phyloP scores from a whole-genome alignment of 2,329 filamentous ascomycete species.

The Chrysoporthe austroafricana region DNA sequence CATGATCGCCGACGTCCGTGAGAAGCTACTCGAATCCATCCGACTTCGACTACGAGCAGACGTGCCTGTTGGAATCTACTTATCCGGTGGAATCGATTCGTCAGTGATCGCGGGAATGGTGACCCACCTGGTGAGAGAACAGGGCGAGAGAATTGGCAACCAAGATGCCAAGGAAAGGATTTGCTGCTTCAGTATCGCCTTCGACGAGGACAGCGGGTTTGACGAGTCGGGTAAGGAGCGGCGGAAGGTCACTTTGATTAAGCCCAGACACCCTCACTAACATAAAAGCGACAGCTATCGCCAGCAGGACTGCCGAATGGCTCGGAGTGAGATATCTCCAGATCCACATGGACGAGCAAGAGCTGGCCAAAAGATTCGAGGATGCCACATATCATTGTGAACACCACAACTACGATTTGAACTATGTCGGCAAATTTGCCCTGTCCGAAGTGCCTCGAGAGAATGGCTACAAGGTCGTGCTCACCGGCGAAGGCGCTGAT shows the following conservation, averaged over 20 bases:
- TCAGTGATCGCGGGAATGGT: slow-evolving; percentile 61
- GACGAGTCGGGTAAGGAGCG: slow-evolving; percentile 47
- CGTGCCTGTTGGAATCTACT: slow-evolving; percentile 60
- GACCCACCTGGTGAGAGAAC: slow-evolving; percentile 51
- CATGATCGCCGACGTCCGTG: slow-evolving; percentile 53
- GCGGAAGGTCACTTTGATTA: too few species aligned
- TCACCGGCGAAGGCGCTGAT: slow-evolving; percentile 57
- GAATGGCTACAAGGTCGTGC: slow-evolving; percentile 55
- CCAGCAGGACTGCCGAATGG: slow-evolving; percentile 39
- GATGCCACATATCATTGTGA: slow-evolving; percentile 39
- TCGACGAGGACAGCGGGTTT: slow-evolving; percentile 51
- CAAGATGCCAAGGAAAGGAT: slow-evolving; percentile 37
- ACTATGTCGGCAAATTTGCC: slow-evolving; percentile 55
- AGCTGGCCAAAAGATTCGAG: slow-evolving; percentile 37
- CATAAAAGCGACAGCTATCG: slow-evolving; percentile 28
- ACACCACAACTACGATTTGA: slow-evolving; percentile 49
- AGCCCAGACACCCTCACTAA: too few species aligned
- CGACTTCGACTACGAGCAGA: slow-evolving; percentile 59
- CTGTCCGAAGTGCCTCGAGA: slow-evolving; percentile 50
- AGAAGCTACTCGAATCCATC: slow-evolving; percentile 55
- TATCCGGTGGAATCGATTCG: slow-evolving; percentile 62
- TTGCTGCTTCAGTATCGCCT: slow-evolving; percentile 55
- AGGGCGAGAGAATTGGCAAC: slow-evolving; percentile 51
- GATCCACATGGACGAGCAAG: slow-evolving; percentile 35
- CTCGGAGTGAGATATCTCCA: slow-evolving; percentile 38